phyloP scores from a whole-genome alignment of 768 basidiomycete species.

The Tylopilus plumbeoviolaceoides region DNA sequence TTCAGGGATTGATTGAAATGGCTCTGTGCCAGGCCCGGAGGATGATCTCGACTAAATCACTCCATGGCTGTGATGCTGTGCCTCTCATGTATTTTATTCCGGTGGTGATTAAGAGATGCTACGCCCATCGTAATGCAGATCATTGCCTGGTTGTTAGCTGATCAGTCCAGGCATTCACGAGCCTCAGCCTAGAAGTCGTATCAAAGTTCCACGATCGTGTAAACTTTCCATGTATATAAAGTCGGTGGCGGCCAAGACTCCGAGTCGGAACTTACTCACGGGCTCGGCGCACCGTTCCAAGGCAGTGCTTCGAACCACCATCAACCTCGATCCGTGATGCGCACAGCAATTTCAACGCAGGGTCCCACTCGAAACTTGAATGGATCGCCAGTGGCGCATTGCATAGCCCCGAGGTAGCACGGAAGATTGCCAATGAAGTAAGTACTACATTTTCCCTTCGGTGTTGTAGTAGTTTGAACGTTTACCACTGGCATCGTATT shows the following conservation, averaged over 20 bases:
- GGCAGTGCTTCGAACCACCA: neutral
- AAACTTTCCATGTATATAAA: neutral
- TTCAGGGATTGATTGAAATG: neutral
- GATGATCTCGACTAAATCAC: neutral
- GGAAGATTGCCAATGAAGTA: neutral
- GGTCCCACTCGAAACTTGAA: neutral
- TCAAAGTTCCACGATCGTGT: neutral
- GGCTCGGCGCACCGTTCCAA: neutral
- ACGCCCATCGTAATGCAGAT: neutral
- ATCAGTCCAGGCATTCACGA: neutral
- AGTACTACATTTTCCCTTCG: neutral
- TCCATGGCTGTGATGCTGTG: neutral
- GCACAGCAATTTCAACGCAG: neutral
- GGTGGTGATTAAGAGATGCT: neutral
- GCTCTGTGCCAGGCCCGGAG: no score
- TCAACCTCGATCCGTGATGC: neutral
- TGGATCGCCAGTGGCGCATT: neutral
- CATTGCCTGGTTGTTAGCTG: neutral
- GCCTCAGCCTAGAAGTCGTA: neutral
- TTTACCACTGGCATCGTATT: no score
- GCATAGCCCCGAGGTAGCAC: neutral
- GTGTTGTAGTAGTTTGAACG: neutral
- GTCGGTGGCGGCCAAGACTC: neutral
- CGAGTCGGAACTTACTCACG: no score
- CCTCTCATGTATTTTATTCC: neutral